phyloP scores from a whole-genome alignment of 306 rosid species.

The Dryas alaskensis region DNA sequence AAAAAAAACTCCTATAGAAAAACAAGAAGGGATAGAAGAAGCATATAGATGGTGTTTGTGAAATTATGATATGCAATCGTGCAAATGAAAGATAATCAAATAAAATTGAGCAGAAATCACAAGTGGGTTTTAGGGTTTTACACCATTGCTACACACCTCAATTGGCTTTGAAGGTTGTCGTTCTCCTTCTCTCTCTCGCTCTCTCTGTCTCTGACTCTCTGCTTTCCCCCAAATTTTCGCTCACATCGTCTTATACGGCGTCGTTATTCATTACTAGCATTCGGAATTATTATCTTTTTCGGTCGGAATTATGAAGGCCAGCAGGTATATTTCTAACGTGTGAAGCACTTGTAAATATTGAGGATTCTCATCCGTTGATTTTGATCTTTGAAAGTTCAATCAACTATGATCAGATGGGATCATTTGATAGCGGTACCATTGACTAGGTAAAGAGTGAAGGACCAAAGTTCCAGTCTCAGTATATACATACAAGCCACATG shows the following conservation, averaged over 20 bases:
- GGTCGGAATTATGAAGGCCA: neutral
- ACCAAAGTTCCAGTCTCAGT: neutral
- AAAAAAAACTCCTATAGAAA: neutral
- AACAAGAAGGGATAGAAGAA: neutral
- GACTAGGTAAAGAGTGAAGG: neutral
- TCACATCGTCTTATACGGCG: neutral
- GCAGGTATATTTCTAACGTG: neutral
- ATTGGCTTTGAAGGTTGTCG: neutral
- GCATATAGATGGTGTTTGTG: constrained; percentile 7
- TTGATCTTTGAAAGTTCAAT: too few species aligned
- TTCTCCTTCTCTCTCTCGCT: neutral
- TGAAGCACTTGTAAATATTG: neutral
- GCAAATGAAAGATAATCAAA: neutral
- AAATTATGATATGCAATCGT: neutral
- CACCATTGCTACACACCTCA: constrained; percentile 19
- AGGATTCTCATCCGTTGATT: neutral
- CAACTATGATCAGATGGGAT: too few species aligned
- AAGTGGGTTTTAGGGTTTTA: constrained; percentile 13
- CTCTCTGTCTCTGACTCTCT: neutral
- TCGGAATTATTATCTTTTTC: neutral
- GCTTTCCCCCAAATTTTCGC: neutral
- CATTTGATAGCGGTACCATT: neutral
- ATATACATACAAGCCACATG: neutral
- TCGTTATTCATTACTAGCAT: neutral
- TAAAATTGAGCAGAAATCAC: neutral